Evolutionary conservation across 164 flowering plant species (phyloP).

Genomic region (Paratinospora sagittata): DNA sequence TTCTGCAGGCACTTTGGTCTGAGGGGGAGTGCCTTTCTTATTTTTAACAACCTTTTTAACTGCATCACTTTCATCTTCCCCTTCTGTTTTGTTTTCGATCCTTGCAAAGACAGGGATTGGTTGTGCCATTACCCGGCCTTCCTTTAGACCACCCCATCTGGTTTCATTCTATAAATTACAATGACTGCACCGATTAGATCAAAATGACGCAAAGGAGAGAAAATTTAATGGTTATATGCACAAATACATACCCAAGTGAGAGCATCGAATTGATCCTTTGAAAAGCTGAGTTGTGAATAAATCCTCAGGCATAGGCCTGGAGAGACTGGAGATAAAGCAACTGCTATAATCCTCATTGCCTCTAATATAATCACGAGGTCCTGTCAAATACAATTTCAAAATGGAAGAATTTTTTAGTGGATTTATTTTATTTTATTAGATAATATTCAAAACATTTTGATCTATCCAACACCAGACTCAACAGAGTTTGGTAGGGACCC

Average conservation of each 20-base stretch:
- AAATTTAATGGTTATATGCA: not conserved
- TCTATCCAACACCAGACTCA: not conserved
- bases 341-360: slow-evolving; percentile 78
- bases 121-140: slow-evolving; percentile 77
- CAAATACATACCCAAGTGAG: slow-evolving; percentile 54
- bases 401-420: not conserved
- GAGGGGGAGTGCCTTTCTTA: slow-evolving; percentile 27
- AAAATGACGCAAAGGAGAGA: not conserved
- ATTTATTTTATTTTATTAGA: not conserved
- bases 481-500: not conserved
- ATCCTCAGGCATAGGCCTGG: slow-evolving; percentile 68
- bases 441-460: not conserved
- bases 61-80: slow-evolving; percentile 28
- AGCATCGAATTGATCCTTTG: slow-evolving; percentile 56
- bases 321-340: slow-evolving; percentile 73
- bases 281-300: slow-evolving; percentile 81
- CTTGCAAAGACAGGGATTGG: slow-evolving; percentile 81
- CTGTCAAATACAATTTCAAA: slow-evolving; percentile 28
- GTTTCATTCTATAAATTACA: slow-evolving; percentile 49
- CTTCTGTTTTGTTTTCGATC: slow-evolving; percentile 48
- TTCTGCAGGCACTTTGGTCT: slow-evolving; percentile 38
- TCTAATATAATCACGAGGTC: slow-evolving; percentile 84
- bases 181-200: slow-evolving; percentile 6
- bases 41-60: slow-evolving; percentile 36
- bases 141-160: slow-evolving; percentile 89